phyloP scores from a whole-genome alignment of 148 eudicot genomes.

The Cornus suecica region DNA sequence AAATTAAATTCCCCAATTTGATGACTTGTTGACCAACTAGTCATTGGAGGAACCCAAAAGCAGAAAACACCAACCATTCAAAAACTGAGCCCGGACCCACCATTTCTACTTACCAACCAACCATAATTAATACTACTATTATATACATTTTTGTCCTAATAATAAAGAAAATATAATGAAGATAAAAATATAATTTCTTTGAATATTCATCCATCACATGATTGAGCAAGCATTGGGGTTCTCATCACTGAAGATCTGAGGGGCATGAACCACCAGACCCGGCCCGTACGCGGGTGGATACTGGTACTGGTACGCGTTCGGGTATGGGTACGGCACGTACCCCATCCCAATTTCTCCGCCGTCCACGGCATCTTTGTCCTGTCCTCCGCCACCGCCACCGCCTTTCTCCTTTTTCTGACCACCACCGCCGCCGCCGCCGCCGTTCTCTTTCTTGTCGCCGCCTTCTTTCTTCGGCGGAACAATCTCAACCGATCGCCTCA shows the following conservation, averaged over 20 bases:
- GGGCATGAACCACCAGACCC: conserved; percentile 13
- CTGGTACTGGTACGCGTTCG: conserved; percentile 4
- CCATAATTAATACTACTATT: too few species aligned
- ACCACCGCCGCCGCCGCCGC: conserved; percentile 7
- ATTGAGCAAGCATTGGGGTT: conserved; percentile 28
- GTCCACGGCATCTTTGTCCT: neutral
- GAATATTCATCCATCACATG: conserved; percentile 11
- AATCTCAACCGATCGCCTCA: conserved; percentile 52
- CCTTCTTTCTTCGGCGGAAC: conserved; percentile 59
- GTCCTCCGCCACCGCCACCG: conserved; percentile 4
- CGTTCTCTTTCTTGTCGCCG: conserved; percentile 22
- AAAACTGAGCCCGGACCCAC: too few species aligned
- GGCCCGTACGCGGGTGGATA: neutral
- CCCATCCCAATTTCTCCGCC: neutral
- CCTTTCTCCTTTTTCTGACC: conserved; percentile 17
- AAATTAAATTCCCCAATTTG: neutral
- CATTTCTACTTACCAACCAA: neutral
- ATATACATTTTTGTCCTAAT: neutral
- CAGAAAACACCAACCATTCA: neutral
- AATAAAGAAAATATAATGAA: too few species aligned
- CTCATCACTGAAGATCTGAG: conserved; percentile 25
- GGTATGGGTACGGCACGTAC: neutral
- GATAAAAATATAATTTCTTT: neutral
- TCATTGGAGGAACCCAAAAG: neutral
- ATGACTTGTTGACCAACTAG: neutral